Evolutionary conservation across 2,329 filamentous ascomycete genomes (phyloP).

Genomic region (Leptographium galeiforme): DNA sequence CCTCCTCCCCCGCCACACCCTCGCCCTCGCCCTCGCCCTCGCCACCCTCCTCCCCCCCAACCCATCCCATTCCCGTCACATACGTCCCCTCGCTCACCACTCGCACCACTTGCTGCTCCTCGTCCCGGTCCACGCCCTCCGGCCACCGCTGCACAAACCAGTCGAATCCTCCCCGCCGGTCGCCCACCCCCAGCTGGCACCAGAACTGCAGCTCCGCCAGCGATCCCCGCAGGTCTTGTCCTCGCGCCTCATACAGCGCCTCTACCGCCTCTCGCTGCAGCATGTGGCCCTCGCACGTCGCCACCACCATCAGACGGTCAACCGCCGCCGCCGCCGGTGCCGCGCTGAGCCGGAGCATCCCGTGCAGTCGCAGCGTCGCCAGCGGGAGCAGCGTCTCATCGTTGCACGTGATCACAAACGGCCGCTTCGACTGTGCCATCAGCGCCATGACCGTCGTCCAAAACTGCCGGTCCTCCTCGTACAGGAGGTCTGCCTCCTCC

Average conservation of each 20-base stretch:
- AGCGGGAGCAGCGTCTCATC: constrained; percentile 73
- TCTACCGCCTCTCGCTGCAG: constrained; percentile 54
- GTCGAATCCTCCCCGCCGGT: constrained; percentile 72
- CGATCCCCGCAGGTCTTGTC: constrained; percentile 63
- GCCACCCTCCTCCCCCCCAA: not conserved
- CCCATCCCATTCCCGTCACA: constrained; percentile 60
- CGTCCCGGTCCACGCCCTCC: constrained; percentile 53
- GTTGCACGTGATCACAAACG: constrained; percentile 91
- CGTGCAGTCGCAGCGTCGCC: constrained; percentile 63
- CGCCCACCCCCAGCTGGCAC: constrained; percentile 93
- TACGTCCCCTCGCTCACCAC: constrained; percentile 78
- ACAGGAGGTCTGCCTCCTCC: constrained; percentile 87
- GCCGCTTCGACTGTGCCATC: constrained; percentile 73
- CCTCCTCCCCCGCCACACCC: constrained; percentile 56
- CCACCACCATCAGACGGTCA: constrained; percentile 70
- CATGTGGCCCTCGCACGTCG: constrained; percentile 79
- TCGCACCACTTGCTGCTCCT: constrained; percentile 53
- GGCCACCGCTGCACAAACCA: constrained; percentile 80
- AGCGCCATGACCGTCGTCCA: constrained; percentile 72
- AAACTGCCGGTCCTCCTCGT: constrained; percentile 91
- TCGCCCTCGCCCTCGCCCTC: constrained; percentile 42
- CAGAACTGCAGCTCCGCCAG: constrained; percentile 84
- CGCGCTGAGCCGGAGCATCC: constrained; percentile 62
- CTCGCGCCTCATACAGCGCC: constrained; percentile 55
- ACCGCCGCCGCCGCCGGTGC: constrained; percentile 54